phyloP scores from a whole-genome alignment of 768 basidiomycete genomes.

The Tylopilus intermedius region DNA sequence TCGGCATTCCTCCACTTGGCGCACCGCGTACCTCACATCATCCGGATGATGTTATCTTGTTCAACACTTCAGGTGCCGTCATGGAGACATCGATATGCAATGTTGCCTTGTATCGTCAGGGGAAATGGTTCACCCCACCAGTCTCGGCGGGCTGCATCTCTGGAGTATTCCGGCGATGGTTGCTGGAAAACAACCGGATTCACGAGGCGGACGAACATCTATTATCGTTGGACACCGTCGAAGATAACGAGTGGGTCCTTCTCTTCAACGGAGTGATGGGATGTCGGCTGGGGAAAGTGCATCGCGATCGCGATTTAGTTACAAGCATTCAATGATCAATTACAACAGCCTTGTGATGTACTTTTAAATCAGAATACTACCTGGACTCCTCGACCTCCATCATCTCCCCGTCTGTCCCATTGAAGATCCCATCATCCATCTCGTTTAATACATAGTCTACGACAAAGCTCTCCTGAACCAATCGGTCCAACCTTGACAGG shows the following conservation, averaged over 20 bases:
- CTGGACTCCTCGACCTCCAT: constrained; percentile 38
- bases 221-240: constrained; percentile 40
- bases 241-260: constrained; percentile 58
- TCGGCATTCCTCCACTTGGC: constrained; percentile 36
- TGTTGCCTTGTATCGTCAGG: constrained; percentile 56
- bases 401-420: constrained; percentile 38
- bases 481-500: constrained; percentile 72
- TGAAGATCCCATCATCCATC: constrained; percentile 80
- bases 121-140: constrained; percentile 63
- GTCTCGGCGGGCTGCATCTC: constrained; percentile 61
- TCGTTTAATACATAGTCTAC: constrained; percentile 85
- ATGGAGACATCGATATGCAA: constrained; percentile 72
- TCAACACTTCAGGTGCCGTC: constrained; percentile 44
- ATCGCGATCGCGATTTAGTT: neutral
- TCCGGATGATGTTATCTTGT: constrained; percentile 58
- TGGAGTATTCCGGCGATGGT: constrained; percentile 65
- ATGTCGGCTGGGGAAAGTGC: constrained; percentile 49
- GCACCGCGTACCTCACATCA: constrained; percentile 10
- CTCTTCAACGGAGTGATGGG: constrained; percentile 72
- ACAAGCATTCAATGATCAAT: constrained; percentile 2
- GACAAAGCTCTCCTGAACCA: constrained; percentile 93
- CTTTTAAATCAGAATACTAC: constrained; percentile 13
- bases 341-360: constrained; percentile 7
- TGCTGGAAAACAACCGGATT: constrained; percentile 57
- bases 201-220: constrained; percentile 43